These are phyloP conservation scores for Ogataea nakhonphanomensis DNA, from an alignment of 805 yeast genomes.

Conservation along the genomic window DNA sequence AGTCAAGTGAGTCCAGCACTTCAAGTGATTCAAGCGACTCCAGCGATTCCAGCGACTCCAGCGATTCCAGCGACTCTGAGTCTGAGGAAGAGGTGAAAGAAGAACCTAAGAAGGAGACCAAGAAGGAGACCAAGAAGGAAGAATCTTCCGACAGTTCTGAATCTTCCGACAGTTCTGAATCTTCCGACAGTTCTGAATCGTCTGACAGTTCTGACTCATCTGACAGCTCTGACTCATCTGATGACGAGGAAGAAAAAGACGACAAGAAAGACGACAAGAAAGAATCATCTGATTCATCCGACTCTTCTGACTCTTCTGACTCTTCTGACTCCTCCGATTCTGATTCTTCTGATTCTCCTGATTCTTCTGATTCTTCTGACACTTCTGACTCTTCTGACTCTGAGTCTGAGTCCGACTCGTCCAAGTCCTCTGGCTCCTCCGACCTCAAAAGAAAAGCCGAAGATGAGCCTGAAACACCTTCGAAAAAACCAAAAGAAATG, in stretches of 20 bases:
- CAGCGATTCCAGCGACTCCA: conserved; percentile 7
- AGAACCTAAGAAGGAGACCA: not conserved
- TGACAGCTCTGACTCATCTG: not conserved
- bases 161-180: conserved; percentile 8
- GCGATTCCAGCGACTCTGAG: conserved; percentile 14
- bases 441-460: conserved; percentile 41
- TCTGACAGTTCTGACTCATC: conserved; percentile 10
- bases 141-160: conserved; percentile 26
- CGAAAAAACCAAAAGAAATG: conserved; percentile 64
- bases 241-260: not conserved
- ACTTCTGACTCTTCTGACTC: conserved; percentile 14
- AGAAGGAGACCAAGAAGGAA: not conserved
- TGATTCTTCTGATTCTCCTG: conserved; percentile 21
- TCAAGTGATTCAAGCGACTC: conserved; percentile 11
- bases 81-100: conserved; percentile 8
- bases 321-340: conserved; percentile 1
- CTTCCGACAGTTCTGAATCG: conserved; percentile 20
- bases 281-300: not conserved
- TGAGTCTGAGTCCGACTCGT: conserved; percentile 23
- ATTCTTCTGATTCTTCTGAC: conserved; percentile 17
- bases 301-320: not conserved
- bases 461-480: conserved; percentile 37
- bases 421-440: conserved; percentile 13
- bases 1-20: conserved; percentile 5
- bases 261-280: conserved; percentile 1